Evolutionary conservation across 2,329 filamentous ascomycete species (phyloP).

Genomic region (Neofusicoccum ribis): DNA sequence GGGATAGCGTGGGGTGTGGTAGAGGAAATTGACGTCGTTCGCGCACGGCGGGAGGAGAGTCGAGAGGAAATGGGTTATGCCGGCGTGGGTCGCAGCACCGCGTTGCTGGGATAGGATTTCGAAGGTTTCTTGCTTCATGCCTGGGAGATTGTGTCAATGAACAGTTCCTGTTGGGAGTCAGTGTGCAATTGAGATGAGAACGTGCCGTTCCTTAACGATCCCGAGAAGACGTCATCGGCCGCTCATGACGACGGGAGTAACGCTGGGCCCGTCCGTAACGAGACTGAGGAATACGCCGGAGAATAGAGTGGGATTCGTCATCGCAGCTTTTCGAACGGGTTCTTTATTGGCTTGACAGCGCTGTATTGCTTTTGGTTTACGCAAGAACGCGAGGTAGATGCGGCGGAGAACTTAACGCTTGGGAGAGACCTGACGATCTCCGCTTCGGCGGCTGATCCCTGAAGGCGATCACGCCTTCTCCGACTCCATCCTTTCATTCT

Average conservation of each 20-base stretch:
- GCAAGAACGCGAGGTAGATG: no score
- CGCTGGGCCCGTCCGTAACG: background rate
- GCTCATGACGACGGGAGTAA: background rate
- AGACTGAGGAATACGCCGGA: background rate
- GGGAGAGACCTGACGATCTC: background rate
- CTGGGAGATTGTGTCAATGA: background rate
- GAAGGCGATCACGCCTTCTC: background rate
- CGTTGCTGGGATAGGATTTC: background rate
- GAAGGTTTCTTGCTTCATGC: constrained; percentile 5
- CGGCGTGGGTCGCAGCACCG: constrained; percentile 1
- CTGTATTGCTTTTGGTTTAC: background rate
- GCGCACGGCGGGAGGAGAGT: constrained; percentile 32
- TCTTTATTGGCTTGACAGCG: background rate
- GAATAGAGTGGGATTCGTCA: no score
- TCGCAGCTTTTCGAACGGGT: no score
- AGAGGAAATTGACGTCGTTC: constrained; percentile 37
- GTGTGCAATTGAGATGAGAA: background rate
- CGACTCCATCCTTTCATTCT: background rate
- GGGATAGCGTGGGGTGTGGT: constrained; percentile 29
- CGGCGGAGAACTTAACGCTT: background rate
- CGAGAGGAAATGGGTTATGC: constrained; percentile 30
- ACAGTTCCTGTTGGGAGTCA: background rate
- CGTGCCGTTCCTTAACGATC: background rate
- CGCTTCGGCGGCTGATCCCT: background rate
- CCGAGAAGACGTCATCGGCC: background rate